Evolutionary conservation across 2,329 filamentous ascomycete species (phyloP).

Genomic region (Epichloe aotearoae): DNA sequence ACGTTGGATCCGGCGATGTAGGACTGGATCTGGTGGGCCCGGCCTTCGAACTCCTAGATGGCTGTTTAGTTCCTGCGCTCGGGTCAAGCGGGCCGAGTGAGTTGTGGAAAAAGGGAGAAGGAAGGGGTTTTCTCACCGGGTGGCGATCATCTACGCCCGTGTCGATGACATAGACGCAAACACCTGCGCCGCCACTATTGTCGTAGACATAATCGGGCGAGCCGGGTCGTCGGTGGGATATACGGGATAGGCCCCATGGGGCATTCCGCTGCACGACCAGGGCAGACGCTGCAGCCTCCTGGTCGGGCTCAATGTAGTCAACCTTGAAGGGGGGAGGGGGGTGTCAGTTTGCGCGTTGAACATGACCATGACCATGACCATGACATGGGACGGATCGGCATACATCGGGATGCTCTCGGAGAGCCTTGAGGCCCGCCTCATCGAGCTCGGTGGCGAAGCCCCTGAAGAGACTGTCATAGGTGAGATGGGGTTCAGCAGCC

Average conservation of each 20-base stretch:
- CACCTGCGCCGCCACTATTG: constrained; percentile 19
- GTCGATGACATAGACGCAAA: constrained; percentile 29
- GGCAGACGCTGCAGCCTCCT: constrained; percentile 5
- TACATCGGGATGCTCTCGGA: constrained; percentile 14
- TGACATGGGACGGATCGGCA: not conserved
- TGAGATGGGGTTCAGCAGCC: constrained; percentile 10
- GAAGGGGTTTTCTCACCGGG: constrained; percentile 13
- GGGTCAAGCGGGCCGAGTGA: not conserved
- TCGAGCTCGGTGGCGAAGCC: constrained; percentile 14
- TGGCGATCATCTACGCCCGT: constrained; percentile 23
- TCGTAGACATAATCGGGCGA: constrained; percentile 20
- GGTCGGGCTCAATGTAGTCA: constrained; percentile 25
- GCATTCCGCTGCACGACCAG: constrained; percentile 19
- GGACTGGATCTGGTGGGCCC: constrained; percentile 23
- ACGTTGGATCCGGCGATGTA: constrained; percentile 16
- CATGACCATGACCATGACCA: not conserved
- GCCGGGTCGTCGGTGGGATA: constrained; percentile 17
- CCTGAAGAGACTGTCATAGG: constrained; percentile 12
- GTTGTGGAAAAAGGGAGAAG: not conserved
- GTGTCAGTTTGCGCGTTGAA: not conserved
- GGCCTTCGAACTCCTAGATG: constrained; percentile 25
- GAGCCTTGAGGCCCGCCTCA: constrained; percentile 5
- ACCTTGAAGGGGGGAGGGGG: constrained; percentile 9
- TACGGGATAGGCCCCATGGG: constrained; percentile 23
- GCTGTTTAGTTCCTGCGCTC: not conserved